Evolutionary conservation across 805 yeast species (phyloP).

Genomic region (Isabelozyma heimii): DNA sequence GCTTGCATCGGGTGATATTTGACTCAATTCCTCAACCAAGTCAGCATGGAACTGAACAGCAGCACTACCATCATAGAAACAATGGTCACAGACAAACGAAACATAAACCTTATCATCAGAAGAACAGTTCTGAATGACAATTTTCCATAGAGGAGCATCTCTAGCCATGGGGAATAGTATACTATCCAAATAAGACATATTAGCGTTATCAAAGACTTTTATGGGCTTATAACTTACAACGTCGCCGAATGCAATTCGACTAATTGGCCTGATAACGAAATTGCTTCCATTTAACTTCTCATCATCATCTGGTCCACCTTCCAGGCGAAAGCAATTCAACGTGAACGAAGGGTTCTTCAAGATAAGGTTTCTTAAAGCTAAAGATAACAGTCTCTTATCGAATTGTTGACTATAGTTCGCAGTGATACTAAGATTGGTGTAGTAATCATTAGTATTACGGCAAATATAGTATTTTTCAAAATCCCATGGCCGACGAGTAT

Average conservation of each 20-base stretch:
- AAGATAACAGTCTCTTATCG: conserved; percentile 12
- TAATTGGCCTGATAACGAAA: conserved; percentile 13
- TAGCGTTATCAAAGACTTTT: conserved; percentile 9
- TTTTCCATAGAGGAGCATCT: conserved; percentile 19
- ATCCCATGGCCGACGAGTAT: background rate
- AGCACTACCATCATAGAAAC: conserved; percentile 32
- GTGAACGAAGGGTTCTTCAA: conserved; percentile 13
- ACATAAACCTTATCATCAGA: conserved; percentile 10
- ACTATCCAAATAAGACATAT: conserved; percentile 10
- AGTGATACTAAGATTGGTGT: conserved; percentile 21
- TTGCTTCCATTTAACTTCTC: conserved; percentile 6
- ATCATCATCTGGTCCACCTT: conserved; percentile 1
- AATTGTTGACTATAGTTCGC: conserved; percentile 14
- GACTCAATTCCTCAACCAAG: conserved; percentile 12
- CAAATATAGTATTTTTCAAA: conserved; percentile 20
- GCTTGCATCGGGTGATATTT: conserved; percentile 2
- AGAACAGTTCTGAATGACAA: conserved; percentile 6
- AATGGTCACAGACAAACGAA: conserved; percentile 24
- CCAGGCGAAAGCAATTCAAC: conserved; percentile 13
- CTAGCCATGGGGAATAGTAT: conserved; percentile 4
- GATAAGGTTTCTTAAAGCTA: conserved; percentile 13
- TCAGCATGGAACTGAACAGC: conserved; percentile 26
- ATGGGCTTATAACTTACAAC: conserved; percentile 14
- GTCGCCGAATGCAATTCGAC: conserved; percentile 14
- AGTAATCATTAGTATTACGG: conserved; percentile 14